phyloP scores from a whole-genome alignment of 208 protist genomes.

The Wallacemonas sp. region DNA sequence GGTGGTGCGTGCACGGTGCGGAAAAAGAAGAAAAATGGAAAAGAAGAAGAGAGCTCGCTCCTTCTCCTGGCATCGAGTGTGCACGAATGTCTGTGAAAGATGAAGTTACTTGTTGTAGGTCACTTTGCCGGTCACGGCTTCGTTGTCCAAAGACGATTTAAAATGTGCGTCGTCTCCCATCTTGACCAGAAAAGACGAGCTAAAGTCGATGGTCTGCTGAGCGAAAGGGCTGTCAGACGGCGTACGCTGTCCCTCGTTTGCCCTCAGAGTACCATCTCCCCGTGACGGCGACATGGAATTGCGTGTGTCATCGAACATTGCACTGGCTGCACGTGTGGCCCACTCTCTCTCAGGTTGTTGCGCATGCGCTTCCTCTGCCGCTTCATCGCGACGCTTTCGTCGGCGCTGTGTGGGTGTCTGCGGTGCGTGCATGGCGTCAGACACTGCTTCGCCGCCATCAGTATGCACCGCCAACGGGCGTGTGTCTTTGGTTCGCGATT shows the following conservation, averaged over 20 bases:
- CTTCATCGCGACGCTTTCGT: not conserved
- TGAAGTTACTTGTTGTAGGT: conserved; percentile 4
- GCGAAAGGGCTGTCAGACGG: not conserved
- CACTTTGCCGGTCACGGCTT: conserved; percentile 30
- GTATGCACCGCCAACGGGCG: not conserved
- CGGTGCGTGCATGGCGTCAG: not conserved
- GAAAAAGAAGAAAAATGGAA: no score
- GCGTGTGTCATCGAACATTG: conserved; percentile 1
- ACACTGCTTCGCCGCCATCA: not conserved
- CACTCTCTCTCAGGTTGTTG: not conserved
- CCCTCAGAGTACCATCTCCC: no score
- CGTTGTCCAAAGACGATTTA: conserved; percentile 48
- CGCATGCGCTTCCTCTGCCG: not conserved
- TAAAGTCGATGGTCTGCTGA: conserved; percentile 27
- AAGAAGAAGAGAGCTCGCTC: no score
- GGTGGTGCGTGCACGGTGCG: no score
- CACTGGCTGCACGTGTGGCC: not conserved
- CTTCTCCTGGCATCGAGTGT: no score
- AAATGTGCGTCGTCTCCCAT: conserved; percentile 81
- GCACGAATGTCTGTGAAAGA: no score
- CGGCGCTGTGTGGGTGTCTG: not conserved
- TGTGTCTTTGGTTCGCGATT: not conserved
- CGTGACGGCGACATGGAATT: no score
- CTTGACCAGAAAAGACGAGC: conserved; percentile 75
- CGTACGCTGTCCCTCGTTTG: not conserved